Conservation (phyloP, 352 stramenopile species). For the Phytopythium mirpurense region DNA sequence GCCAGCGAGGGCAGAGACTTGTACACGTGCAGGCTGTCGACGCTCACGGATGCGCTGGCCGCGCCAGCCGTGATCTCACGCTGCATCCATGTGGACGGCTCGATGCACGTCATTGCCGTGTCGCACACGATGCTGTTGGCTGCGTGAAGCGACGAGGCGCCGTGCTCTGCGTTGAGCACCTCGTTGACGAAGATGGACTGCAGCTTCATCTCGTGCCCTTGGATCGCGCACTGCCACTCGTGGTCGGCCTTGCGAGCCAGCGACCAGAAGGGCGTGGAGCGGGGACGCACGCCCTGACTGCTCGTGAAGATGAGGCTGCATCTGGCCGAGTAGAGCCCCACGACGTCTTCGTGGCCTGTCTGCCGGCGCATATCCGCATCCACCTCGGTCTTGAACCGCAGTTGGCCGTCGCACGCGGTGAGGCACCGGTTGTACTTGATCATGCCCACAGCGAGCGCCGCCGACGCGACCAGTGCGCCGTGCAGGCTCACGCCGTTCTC, state of each 20-base stretch:
- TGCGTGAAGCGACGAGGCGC: conserved; percentile 24
- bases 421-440: conserved; percentile 25
- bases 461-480: conserved; percentile 35
- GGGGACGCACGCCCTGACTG: conserved; percentile 33
- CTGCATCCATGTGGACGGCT: conserved; percentile 7
- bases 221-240: conserved; percentile 31
- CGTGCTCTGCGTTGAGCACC: conserved; percentile 36
- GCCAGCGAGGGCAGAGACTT: conserved; percentile 48
- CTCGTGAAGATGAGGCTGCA: conserved; percentile 45
- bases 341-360: conserved; percentile 14
- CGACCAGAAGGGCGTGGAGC: conserved; percentile 42
- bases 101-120: conserved; percentile 25
- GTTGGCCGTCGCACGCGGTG: conserved; percentile 11
- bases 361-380: conserved; percentile 34
- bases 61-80: conserved; percentile 1
- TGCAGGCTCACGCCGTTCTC: conserved; percentile 36
- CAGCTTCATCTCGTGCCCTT: conserved; percentile 55
- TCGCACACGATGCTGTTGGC: conserved; percentile 44
- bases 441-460: conserved; percentile 41
- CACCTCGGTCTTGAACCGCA: conserved; percentile 51
- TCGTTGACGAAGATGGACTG: conserved; percentile 62
- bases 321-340: conserved; percentile 43
- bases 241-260: conserved; percentile 43
- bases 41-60: conserved; percentile 13
- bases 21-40: conserved; percentile 52